Evolutionary conservation across 2,329 filamentous ascomycete species (phyloP).

Genomic region (Lachnellula cervina): DNA sequence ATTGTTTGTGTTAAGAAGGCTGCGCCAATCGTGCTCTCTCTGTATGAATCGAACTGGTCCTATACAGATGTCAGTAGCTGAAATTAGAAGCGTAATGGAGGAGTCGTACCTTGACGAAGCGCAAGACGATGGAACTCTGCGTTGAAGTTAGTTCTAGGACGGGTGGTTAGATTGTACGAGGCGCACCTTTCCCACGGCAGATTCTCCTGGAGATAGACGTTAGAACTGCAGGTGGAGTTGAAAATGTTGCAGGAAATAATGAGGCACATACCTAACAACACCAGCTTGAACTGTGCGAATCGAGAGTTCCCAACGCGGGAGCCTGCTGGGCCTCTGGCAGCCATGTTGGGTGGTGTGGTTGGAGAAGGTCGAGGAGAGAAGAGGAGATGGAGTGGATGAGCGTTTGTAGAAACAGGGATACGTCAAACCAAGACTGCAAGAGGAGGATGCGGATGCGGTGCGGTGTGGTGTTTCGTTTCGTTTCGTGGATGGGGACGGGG

Average conservation of each 20-base stretch:
- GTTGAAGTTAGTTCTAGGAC: conserved; percentile 17
- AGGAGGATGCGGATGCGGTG: conserved; percentile 2
- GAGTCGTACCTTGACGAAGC: conserved; percentile 87
- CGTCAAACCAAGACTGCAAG: background rate
- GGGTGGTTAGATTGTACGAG: background rate
- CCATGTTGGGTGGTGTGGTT: conserved; percentile 54
- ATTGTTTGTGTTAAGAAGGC: conserved; percentile 99
- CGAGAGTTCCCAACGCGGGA: conserved; percentile 67
- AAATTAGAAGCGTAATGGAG: background rate
- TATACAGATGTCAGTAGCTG: conserved; percentile 34
- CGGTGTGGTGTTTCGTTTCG: background rate
- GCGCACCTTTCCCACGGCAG: conserved; percentile 92
- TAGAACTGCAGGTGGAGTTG: conserved; percentile 28
- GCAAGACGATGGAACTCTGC: conserved; percentile 92
- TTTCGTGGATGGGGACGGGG: too few relatives aligned
- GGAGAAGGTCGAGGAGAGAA: conserved; percentile 5
- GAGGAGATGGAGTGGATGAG: background rate
- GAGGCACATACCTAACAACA: conserved; percentile 73
- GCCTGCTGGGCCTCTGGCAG: conserved; percentile 68
- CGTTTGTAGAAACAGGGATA: background rate
- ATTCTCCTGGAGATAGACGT: conserved; percentile 68
- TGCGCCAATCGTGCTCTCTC: conserved; percentile 51
- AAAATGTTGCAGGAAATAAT: conserved; percentile 1
- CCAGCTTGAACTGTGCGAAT: conserved; percentile 99
- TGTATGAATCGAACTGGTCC: conserved; percentile 91